These are phyloP conservation scores for Eucalyptus erythrocorys DNA, from an alignment of 345 rosid genomes.

Conservation along the genomic window DNA sequence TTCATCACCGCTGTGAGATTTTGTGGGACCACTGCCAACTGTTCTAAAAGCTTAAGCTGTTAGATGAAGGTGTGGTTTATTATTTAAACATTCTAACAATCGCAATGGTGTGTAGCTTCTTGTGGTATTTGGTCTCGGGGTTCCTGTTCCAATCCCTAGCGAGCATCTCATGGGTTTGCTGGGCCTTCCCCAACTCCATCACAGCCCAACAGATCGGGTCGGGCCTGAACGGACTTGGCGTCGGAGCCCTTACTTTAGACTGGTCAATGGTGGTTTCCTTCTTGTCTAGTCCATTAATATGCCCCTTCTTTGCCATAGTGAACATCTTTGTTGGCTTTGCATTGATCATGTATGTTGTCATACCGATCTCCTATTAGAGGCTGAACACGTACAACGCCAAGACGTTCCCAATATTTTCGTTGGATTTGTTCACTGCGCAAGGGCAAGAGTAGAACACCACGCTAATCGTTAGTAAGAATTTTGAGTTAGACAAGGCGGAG, in stretches of 20 bases:
- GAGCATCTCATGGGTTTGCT: constrained; percentile 2
- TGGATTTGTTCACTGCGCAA: neutral
- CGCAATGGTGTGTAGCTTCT: neutral
- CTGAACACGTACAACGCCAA: neutral
- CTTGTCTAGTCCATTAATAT: neutral
- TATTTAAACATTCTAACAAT: no score
- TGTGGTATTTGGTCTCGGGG: neutral
- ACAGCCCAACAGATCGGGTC: constrained; percentile 1
- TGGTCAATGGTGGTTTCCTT: neutral
- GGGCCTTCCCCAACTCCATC: neutral
- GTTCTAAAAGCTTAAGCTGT: no score
- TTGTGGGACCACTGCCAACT: no score
- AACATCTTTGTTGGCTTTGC: neutral
- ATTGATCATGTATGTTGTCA: neutral
- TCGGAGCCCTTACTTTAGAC: neutral
- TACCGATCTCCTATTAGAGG: neutral
- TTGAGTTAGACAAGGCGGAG: neutral
- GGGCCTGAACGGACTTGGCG: neutral
- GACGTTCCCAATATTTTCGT: neutral
- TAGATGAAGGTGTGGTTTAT: no score
- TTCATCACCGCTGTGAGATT: no score
- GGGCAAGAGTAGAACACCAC: neutral
- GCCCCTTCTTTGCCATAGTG: neutral
- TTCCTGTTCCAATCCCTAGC: neutral
- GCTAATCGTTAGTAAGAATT: neutral